These are phyloP conservation scores for Coniochaeta hoffmannii DNA, from an alignment of 2,329 filamentous ascomycete species.

Conservation along the genomic window DNA sequence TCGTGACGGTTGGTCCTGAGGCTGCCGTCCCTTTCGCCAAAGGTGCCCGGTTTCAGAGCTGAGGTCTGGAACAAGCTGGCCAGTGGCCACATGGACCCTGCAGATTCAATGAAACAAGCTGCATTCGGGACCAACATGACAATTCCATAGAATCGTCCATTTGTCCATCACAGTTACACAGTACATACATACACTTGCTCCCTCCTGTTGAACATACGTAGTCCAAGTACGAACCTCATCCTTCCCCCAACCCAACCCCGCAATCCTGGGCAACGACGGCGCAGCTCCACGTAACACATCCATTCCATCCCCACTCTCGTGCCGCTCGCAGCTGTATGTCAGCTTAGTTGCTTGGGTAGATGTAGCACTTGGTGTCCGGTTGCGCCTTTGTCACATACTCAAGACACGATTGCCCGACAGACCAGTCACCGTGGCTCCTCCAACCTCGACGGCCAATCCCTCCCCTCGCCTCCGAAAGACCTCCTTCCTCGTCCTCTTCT, in stretches of 20 bases:
- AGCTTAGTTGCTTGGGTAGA: background rate
- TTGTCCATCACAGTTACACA: no score
- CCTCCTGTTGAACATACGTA: no score
- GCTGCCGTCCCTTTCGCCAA: background rate
- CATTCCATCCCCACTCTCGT: background rate
- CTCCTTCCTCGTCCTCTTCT: constrained; percentile 36
- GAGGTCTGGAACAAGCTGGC: background rate
- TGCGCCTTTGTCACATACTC: background rate
- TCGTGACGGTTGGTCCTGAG: no score
- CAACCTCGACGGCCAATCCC: constrained; percentile 27
- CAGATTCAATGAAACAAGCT: no score
- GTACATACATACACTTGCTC: no score
- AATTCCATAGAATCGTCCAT: no score
- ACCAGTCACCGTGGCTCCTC: constrained; percentile 7
- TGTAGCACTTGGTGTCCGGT: background rate
- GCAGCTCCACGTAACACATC: background rate
- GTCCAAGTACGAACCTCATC: background rate
- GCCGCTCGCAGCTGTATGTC: background rate
- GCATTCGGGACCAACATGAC: no score
- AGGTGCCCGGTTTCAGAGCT: background rate
- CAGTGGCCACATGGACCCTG: no score
- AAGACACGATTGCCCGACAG: background rate
- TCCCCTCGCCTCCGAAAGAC: constrained; percentile 10
- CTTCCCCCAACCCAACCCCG: background rate
- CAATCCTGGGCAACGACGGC: background rate